These are phyloP conservation scores for Strobilomyces confusus DNA, from an alignment of 768 basidiomycete genomes.

Conservation along the genomic window DNA sequence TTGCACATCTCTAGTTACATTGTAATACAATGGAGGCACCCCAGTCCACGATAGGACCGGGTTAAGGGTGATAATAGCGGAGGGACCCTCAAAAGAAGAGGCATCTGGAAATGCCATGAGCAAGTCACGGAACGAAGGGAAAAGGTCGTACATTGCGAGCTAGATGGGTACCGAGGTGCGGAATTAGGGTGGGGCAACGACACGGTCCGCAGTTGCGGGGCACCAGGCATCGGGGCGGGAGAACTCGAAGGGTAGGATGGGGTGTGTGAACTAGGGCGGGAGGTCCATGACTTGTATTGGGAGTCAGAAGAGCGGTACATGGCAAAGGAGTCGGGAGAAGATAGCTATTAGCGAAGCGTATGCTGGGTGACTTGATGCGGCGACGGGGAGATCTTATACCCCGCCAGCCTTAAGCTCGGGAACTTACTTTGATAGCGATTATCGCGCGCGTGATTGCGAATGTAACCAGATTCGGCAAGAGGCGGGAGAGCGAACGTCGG, in stretches of 20 bases:
- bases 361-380: constrained; percentile 21
- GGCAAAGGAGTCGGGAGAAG: background rate
- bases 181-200: constrained; percentile 32
- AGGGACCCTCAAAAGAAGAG: constrained; percentile 4
- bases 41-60: constrained; percentile 24
- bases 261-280: constrained; percentile 2
- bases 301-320: constrained; percentile 23
- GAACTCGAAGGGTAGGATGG: constrained; percentile 14
- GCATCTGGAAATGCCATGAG: constrained; percentile 14
- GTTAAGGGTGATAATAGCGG: constrained; percentile 21
- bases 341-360: background rate
- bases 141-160: too few species aligned
- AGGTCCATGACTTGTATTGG: constrained; percentile 22
- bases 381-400: constrained; percentile 26
- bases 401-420: constrained; percentile 11
- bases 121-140: background rate
- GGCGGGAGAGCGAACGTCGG: constrained; percentile 29
- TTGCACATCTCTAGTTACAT: constrained; percentile 25
- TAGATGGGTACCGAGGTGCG: constrained; percentile 15
- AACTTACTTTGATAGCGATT: constrained; percentile 16
- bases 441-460: constrained; percentile 11
- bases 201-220: constrained; percentile 27
- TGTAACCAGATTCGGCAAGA: constrained; percentile 8
- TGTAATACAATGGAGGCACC: constrained; percentile 18
- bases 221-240: constrained; percentile 20